Conservation (phyloP, 441 rosid species). For the Mallotus japonicus region DNA sequence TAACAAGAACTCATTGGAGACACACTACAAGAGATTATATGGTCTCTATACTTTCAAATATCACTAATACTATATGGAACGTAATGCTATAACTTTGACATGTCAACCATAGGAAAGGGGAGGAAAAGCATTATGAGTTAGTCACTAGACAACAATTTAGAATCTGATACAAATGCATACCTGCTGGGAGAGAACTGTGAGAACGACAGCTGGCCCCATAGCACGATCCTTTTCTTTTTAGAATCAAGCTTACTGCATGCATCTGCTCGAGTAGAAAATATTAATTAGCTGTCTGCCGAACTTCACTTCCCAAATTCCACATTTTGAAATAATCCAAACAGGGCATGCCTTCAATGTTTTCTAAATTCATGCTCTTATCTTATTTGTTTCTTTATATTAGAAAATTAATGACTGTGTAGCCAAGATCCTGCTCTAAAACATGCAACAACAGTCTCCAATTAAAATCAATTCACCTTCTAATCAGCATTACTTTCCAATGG, state of each 20-base stretch:
- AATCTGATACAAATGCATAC: neutral
- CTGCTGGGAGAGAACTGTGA: slow-evolving; percentile 7
- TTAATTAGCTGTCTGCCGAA: neutral
- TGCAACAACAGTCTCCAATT: neutral
- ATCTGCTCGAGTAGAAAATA: neutral
- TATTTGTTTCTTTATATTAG: neutral
- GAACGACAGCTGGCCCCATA: neutral
- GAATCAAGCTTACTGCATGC: neutral
- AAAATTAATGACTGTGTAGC: neutral
- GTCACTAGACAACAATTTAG: neutral
- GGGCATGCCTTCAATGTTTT: neutral
- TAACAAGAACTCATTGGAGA: neutral
- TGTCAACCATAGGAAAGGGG: neutral
- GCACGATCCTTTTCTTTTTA: neutral
- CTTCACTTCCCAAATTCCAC: slow-evolving; percentile 4
- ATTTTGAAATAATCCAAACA: neutral
- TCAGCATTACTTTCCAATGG: slow-evolving; percentile 26
- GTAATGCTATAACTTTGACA: neutral
- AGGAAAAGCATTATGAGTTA: neutral
- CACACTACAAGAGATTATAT: neutral
- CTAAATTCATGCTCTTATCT: neutral
- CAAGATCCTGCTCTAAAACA: neutral
- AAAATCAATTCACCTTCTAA: slow-evolving; percentile 1
- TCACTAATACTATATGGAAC: neutral
- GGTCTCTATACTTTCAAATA: neutral